Conservation (phyloP, 106 monocot genomes). For the Alisma plantagoaquatica region DNA sequence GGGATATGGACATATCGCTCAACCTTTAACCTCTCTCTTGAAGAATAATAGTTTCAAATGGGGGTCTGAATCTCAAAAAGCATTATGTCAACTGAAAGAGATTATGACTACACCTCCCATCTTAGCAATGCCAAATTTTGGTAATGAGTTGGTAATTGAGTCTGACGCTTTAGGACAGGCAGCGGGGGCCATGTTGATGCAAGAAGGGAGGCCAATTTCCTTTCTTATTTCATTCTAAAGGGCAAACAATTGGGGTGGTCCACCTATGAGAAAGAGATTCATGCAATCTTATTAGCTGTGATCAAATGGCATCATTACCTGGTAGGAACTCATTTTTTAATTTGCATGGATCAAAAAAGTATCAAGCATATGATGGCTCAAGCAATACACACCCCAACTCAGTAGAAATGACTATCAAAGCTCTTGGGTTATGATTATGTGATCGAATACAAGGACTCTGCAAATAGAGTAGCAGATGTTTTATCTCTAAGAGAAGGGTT, state of each 20-base stretch:
- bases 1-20: not conserved
- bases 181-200: not conserved
- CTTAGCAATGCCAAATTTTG: not conserved
- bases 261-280: not conserved
- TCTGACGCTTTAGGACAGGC: not conserved
- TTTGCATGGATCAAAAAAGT: not conserved
- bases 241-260: not conserved
- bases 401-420: not conserved
- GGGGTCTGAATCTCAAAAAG: too few species aligned
- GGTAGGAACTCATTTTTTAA: not conserved
- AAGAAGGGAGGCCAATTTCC: too few species aligned
- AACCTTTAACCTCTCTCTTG: not conserved
- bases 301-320: conserved; percentile 5
- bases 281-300: not conserved
- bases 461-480: not conserved
- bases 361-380: not conserved
- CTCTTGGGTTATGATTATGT: conserved; percentile 2
- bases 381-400: not conserved
- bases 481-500: not conserved
- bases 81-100: not conserved
- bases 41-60: not conserved
- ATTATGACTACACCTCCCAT: not conserved
- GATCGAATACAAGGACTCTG: not conserved
- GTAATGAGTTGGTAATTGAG: not conserved
- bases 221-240: too few species aligned